Conservation (phyloP, 139 green algal species). For the Eudorina sp. region DNA sequence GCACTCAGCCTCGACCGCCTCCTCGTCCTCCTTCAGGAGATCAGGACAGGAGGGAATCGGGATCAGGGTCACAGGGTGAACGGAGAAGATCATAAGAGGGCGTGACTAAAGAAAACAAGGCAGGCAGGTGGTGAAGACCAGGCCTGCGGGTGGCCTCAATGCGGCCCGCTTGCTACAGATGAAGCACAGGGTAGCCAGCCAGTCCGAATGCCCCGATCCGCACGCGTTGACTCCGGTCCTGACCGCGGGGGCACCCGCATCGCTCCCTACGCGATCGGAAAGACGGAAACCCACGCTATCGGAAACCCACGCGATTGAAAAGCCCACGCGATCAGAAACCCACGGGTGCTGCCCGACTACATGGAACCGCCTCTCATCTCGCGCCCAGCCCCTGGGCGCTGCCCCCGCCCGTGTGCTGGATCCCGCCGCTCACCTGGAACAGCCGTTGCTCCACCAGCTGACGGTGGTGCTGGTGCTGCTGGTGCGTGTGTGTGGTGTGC, state of each 20-base stretch:
- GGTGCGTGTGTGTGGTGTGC: slow-evolving; percentile 14
- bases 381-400: not conserved
- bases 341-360: no score
- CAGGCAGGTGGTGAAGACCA: not conserved
- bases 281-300: not conserved
- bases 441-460: not conserved
- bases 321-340: no score
- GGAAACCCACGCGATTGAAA: not conserved
- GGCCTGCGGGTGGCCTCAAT: no score
- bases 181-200: no score
- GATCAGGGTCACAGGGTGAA: not conserved
- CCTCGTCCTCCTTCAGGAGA: not conserved
- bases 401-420: not conserved
- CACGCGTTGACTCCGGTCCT: no score
- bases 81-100: not conserved
- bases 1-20: no score
- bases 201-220: no score
- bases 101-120: not conserved
- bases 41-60: not conserved
- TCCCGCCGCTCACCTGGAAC: slow-evolving; percentile 1
- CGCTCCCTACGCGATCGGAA: not conserved
- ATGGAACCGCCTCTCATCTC: not conserved
- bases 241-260: no score
- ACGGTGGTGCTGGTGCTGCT: not conserved
- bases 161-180: no score